A percentile compares a stretch with the other conserved stretches of the same genome.
Conservation (phyloP, 768 basidiomycete genomes). For the Trametes elegans region DNA sequence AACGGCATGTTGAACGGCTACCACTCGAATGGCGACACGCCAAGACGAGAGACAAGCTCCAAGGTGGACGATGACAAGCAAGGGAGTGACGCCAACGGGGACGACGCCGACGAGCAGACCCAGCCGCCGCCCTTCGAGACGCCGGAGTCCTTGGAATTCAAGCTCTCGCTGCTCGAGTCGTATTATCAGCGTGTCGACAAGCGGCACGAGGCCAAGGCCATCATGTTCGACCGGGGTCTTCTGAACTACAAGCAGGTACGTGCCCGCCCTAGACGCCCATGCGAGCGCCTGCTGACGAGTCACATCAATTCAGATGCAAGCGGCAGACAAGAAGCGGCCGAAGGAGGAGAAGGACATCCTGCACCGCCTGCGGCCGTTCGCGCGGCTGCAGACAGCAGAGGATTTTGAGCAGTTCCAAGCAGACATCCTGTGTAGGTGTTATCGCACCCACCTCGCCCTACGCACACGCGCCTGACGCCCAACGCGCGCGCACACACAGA, state of each 20-base stretch:
- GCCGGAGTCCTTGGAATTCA: constrained; percentile 79
- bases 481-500: too few species aligned
- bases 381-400: constrained; percentile 84
- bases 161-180: constrained; percentile 85
- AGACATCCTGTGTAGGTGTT: constrained; percentile 80
- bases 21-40: constrained; percentile 27
- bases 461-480: too few species aligned
- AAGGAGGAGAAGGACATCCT: constrained; percentile 92
- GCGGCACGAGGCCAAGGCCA: constrained; percentile 76
- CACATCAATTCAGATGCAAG: constrained; percentile 80
- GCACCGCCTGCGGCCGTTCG: constrained; percentile 86
- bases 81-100: constrained; percentile 42
- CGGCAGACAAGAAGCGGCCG: constrained; percentile 84
- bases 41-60: constrained; percentile 37
- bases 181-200: constrained; percentile 88
- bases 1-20: constrained; percentile 35
- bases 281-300: constrained; percentile 14
- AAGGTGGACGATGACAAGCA: constrained; percentile 43
- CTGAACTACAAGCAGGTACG: constrained; percentile 92
- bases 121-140: constrained; percentile 83
- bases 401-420: constrained; percentile 88
- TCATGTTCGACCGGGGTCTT: constrained; percentile 90
- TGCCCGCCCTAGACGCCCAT: neutral
- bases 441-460: neutral
- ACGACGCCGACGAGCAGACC: constrained; percentile 58